Conservation (phyloP, 2,329 filamentous ascomycete genomes). For the Cladobotryum mycophilum region DNA sequence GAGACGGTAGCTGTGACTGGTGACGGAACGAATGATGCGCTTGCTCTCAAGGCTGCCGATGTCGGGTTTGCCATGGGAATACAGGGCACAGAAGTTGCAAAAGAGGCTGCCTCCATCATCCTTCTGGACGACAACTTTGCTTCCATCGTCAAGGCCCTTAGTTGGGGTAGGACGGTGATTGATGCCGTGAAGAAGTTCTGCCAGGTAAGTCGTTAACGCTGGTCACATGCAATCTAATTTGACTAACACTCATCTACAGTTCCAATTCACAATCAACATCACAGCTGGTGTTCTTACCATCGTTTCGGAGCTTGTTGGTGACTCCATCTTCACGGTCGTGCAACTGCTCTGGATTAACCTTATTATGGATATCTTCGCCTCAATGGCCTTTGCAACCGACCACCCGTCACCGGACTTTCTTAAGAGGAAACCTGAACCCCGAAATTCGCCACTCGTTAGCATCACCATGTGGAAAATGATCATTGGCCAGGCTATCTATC, state of each 20-base stretch:
- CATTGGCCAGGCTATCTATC: constrained; percentile 71
- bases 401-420: constrained; percentile 51
- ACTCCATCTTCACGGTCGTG: constrained; percentile 53
- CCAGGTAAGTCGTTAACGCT: constrained; percentile 32
- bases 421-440: constrained; percentile 63
- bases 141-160: constrained; percentile 56
- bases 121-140: constrained; percentile 60
- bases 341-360: constrained; percentile 64
- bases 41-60: constrained; percentile 59
- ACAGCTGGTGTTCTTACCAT: constrained; percentile 60
- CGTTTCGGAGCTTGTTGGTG: constrained; percentile 52
- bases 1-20: constrained; percentile 62
- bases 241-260: constrained; percentile 25
- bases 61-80: constrained; percentile 65
- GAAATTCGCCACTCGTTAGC: constrained; percentile 66
- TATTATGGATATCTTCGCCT: constrained; percentile 64
- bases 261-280: constrained; percentile 64
- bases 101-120: constrained; percentile 60
- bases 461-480: constrained; percentile 89
- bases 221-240: no score
- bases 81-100: constrained; percentile 59
- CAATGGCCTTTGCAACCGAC: constrained; percentile 58
- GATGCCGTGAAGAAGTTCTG: constrained; percentile 60
- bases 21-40: constrained; percentile 61
- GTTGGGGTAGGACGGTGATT: constrained; percentile 58